Evolutionary conservation across 2,329 filamentous ascomycete species (phyloP), one percentile per base, ranked within the genome.

Genomic region (Zalaria obscura): DNA sequence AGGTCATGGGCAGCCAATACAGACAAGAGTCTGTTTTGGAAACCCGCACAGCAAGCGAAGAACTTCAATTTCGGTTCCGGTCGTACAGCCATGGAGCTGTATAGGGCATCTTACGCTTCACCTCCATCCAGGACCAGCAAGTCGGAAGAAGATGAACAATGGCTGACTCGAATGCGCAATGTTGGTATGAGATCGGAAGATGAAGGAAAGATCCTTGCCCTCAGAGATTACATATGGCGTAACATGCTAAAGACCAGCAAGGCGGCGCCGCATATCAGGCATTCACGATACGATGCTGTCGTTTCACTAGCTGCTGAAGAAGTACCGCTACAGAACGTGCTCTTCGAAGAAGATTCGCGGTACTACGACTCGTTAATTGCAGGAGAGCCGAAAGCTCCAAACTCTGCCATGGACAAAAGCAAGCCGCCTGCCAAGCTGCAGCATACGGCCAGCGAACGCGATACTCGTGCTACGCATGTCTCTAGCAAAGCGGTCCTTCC

Each of bases 91-190:
- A 42, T 42, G n/a, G 46, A 48, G 33, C 35, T 46, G 4, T 57
- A 57, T 35, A 46, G 50, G 4, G 48, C 48, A 1, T 47, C 47
- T 4, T 73, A 75, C 1, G 71, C 75, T 4, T 66, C 72, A 10
- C 72, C 72, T n/a, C 69, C 73, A 7, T 65, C 68, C 2, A 73
- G 72, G 51, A 68, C 76, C 6, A 62, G 91, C 27, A 88, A 78
- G 55, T 94, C 88, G 50, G 87, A 93, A 5, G 89, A 96, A 58
- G 91, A 98, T 55, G 87, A 95, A 47, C 77, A 87, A 50, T 96
- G 91, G 88, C 67, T 98, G n/a, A 70, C 75, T 9, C 82, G 86
- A 48, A 64, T 98, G 38, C 76, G 83, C 39, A 93, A 85, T 48
- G 76, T 93, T 35, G 91, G 91, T 0, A 76, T 98, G 67, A 67